Percentiles rank a stretch among this genome's conserved stretches.
Conservation (phyloP, 2,329 filamentous ascomycete species). For the Fonsecaea multimorphosa region DNA sequence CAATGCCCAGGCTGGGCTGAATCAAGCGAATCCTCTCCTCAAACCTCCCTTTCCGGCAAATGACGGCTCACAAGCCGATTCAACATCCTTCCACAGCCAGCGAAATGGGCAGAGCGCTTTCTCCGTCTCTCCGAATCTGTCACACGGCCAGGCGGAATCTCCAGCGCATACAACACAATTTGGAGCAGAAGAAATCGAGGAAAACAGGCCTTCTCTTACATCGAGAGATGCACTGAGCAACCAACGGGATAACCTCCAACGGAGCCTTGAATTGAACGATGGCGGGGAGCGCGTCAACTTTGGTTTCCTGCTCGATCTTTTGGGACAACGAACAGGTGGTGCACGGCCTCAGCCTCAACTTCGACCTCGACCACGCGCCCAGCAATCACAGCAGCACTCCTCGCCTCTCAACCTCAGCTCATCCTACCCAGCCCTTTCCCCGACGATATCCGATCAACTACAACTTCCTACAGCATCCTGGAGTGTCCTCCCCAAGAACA, state of each 20-base stretch:
- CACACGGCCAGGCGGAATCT: slow-evolving; percentile 24
- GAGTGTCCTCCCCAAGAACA: slow-evolving; percentile 62
- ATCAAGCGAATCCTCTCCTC: not conserved
- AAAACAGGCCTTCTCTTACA: slow-evolving; percentile 26
- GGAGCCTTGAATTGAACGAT: slow-evolving; percentile 63
- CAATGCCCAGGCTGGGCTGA: slow-evolving; percentile 34
- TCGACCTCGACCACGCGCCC: not conserved
- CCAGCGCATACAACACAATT: slow-evolving; percentile 24
- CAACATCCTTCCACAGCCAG: slow-evolving; percentile 42
- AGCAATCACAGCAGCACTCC: slow-evolving; percentile 4
- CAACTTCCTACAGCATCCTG: slow-evolving; percentile 42
- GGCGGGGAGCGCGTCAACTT: slow-evolving; percentile 70
- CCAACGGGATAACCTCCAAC: slow-evolving; percentile 48
- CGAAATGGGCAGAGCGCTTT: slow-evolving; percentile 39
- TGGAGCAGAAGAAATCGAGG: slow-evolving; percentile 17
- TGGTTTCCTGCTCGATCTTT: slow-evolving; percentile 72
- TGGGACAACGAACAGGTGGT: slow-evolving; percentile 61
- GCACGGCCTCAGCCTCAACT: not conserved
- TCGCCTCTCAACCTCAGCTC: slow-evolving; percentile 25
- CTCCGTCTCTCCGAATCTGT: slow-evolving; percentile 41
- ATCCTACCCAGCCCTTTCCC: slow-evolving; percentile 37
- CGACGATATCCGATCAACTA: slow-evolving; percentile 39
- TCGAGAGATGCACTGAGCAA: slow-evolving; percentile 50
- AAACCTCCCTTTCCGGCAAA: not conserved
- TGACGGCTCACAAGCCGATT: not conserved